Percentiles rank a stretch among this genome's conserved stretches.
phyloP scores from a whole-genome alignment of 441 rosid genomes.

The Brassica hybrid region DNA sequence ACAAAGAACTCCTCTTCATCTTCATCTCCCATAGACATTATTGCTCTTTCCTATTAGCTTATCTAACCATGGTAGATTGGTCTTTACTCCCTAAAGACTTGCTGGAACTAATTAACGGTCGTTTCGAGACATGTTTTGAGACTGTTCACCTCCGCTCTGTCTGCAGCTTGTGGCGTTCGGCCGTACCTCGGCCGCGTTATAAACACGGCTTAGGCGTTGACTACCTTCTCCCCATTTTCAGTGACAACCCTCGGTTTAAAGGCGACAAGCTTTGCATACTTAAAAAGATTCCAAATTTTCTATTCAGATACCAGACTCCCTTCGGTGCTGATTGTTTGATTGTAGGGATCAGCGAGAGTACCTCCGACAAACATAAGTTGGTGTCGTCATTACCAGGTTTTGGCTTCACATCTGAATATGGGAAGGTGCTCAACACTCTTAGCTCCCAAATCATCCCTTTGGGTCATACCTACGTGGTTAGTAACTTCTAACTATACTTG shows the following conservation, averaged over 20 bases:
- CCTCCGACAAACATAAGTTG: not conserved
- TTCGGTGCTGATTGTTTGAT: conserved; percentile 14
- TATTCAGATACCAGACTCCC: conserved; percentile 9
- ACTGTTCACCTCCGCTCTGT: conserved; percentile 13
- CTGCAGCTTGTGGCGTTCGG: conserved; percentile 13
- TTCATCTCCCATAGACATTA: not conserved
- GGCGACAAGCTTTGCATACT: conserved; percentile 2
- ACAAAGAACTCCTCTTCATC: not conserved
- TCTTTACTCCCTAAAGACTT: conserved; percentile 11
- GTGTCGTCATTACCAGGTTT: not conserved
- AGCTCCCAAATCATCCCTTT: conserved; percentile 17
- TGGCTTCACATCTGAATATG: not conserved
- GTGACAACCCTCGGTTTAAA: conserved; percentile 1
- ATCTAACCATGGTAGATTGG: conserved; percentile 22
- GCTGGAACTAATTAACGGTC: conserved; percentile 1
- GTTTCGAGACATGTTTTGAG: conserved; percentile 17
- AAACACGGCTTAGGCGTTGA: not conserved
- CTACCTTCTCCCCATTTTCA: conserved; percentile 9
- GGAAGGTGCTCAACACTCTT: conserved; percentile 14
- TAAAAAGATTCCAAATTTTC: not conserved
- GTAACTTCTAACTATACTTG: not conserved
- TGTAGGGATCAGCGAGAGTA: not conserved
- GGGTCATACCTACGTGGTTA: conserved; percentile 1
- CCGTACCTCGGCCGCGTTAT: not conserved
- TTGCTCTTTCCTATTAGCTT: not conserved